These are phyloP conservation scores for Fomitopsis palustris DNA, from an alignment of 1,284 basidiomycete species.

Conservation along the genomic window DNA sequence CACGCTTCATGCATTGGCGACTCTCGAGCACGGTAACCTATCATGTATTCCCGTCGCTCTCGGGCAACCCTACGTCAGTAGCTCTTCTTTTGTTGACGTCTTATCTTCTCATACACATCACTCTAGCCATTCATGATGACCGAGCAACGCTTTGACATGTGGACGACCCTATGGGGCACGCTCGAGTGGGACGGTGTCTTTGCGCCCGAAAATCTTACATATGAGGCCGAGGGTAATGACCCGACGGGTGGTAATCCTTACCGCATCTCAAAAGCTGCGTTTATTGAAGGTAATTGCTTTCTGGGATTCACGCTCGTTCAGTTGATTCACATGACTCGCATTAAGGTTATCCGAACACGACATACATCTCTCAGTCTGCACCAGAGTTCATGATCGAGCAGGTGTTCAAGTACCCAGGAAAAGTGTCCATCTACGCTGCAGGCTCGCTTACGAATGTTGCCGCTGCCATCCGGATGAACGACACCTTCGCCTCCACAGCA, in stretches of 20 bases:
- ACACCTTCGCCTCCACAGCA: neutral
- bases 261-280: neutral
- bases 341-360: neutral
- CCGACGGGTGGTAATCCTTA: neutral
- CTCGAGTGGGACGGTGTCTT: neutral
- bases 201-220: neutral
- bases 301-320: neutral
- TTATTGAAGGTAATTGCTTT: neutral
- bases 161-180: neutral
- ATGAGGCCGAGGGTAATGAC: neutral
- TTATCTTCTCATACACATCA: neutral
- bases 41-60: neutral
- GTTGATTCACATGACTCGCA: neutral
- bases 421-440: neutral
- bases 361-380: neutral
- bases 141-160: neutral
- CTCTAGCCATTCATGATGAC: neutral
- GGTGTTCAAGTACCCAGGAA: neutral
- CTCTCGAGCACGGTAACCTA: neutral
- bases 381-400: conserved; percentile 3
- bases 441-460: conserved; percentile 1
- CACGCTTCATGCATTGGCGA: neutral
- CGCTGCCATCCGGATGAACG: neutral
- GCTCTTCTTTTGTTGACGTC: neutral
- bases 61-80: neutral